Percentiles rank a stretch among this genome's conserved stretches.
Evolutionary conservation across 352 stramenopile species (phyloP).

Genomic region (Phytophthora ohioensis): DNA sequence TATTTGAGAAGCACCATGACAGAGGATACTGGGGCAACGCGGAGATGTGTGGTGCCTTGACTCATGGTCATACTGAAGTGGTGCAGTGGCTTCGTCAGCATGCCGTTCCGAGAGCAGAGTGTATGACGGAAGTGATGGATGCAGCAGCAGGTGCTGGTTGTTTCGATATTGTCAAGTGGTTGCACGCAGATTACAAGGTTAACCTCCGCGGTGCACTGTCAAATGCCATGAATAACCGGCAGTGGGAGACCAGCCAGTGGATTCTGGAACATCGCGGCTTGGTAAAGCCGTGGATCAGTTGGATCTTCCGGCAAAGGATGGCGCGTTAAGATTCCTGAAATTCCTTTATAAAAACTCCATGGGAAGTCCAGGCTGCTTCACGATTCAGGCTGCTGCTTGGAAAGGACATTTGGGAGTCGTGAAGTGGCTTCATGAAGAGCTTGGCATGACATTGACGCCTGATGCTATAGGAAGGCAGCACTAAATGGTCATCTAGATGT

Average conservation of each 20-base stretch:
- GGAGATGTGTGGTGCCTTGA: conserved; percentile 27
- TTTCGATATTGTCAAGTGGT: conserved; percentile 30
- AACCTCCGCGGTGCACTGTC: conserved; percentile 10
- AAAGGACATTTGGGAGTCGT: conserved; percentile 31
- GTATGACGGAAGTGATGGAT: conserved; percentile 32
- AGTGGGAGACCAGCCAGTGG: conserved; percentile 32
- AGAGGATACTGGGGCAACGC: conserved; percentile 30
- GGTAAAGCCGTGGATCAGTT: conserved; percentile 34
- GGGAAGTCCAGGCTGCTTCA: conserved; percentile 23
- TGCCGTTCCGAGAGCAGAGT: conserved; percentile 23
- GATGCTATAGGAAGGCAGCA: conserved; percentile 30
- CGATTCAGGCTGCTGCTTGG: conserved; percentile 21
- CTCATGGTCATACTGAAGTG: conserved; percentile 13
- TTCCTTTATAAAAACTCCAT: conserved; percentile 28
- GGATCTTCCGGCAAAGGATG: conserved; percentile 29
- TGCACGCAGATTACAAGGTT: conserved; percentile 27
- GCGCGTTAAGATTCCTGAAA: conserved; percentile 27
- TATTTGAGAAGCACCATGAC: conserved; percentile 25
- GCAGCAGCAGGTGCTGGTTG: conserved; percentile 18
- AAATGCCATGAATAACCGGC: conserved; percentile 20
- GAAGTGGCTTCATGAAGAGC: conserved; percentile 28
- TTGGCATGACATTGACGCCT: conserved; percentile 1
- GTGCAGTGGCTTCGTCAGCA: conserved; percentile 26
- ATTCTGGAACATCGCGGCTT: conserved; percentile 29
- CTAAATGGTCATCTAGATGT: conserved; percentile 29